Percentiles rank a stretch among this genome's conserved stretches.
These are phyloP conservation scores for Panus rudis DNA, from an alignment of 768 basidiomycete genomes.

Conservation along the genomic window DNA sequence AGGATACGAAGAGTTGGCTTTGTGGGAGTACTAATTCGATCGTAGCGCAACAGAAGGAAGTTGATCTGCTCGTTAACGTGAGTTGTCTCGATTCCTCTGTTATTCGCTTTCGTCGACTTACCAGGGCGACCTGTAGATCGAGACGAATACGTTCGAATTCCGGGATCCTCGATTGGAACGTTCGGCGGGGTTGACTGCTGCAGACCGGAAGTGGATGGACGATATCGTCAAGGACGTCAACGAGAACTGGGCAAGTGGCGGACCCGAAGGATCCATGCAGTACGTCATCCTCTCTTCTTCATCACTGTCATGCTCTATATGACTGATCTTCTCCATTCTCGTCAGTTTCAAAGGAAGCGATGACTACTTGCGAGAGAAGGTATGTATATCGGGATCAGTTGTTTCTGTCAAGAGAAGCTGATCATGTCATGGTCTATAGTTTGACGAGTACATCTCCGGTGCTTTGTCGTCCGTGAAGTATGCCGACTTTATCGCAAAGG, in stretches of 20 bases:
- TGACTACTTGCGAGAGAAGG: slow-evolving; percentile 87
- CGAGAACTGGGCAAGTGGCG: slow-evolving; percentile 65
- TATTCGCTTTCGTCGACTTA: not conserved
- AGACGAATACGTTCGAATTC: slow-evolving; percentile 83
- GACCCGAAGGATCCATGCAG: slow-evolving; percentile 60
- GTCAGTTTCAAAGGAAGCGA: slow-evolving; percentile 89
- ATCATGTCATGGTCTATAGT: slow-evolving; percentile 32
- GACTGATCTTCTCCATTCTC: not conserved
- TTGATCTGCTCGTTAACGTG: slow-evolving; percentile 89
- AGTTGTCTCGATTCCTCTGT: slow-evolving; percentile 12
- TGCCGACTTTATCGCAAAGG: slow-evolving; percentile 73
- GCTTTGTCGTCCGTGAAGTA: slow-evolving; percentile 87
- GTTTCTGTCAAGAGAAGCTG: slow-evolving; percentile 1
- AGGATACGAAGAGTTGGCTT: slow-evolving; percentile 76
- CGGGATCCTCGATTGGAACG: slow-evolving; percentile 76
- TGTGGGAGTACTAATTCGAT: slow-evolving; percentile 96
- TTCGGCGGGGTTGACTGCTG: slow-evolving; percentile 73
- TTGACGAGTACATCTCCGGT: slow-evolving; percentile 91
- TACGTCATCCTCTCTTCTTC: slow-evolving; percentile 30
- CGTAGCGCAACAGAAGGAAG: slow-evolving; percentile 86
- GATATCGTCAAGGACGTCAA: slow-evolving; percentile 86
- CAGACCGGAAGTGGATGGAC: slow-evolving; percentile 98
- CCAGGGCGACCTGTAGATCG: slow-evolving; percentile 50
- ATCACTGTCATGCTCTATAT: not conserved
- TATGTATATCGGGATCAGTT: slow-evolving; percentile 22